A percentile compares a stretch with the other conserved stretches of the same genome.
phyloP scores from a whole-genome alignment of 2,329 filamentous ascomycete genomes.

The Sclerotinia spermophila region DNA sequence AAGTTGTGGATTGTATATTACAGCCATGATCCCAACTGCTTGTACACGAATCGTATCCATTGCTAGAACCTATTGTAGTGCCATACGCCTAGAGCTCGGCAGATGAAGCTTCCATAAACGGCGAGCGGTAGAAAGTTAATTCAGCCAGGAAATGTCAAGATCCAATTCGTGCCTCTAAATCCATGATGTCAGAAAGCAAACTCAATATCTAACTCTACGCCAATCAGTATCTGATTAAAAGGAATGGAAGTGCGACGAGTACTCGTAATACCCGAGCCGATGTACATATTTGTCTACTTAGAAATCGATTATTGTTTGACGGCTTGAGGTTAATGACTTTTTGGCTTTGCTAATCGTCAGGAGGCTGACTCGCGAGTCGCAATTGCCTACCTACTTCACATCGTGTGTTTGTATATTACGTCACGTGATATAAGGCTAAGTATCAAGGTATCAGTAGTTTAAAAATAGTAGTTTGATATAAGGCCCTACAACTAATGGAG shows the following conservation, averaged over 20 bases:
- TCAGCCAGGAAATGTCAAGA: not conserved
- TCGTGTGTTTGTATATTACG: not conserved
- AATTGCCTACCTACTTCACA: not conserved
- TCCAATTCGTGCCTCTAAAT: not conserved
- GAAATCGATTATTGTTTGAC: not conserved
- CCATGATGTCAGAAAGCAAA: not conserved
- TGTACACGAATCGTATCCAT: conserved; percentile 9
- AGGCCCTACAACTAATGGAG: too few species aligned
- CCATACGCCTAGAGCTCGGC: not conserved
- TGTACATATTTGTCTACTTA: not conserved
- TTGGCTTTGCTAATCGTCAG: not conserved
- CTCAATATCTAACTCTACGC: not conserved
- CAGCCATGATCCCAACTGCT: conserved; percentile 9
- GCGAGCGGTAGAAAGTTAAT: too few species aligned
- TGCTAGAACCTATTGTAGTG: not conserved
- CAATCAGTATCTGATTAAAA: not conserved
- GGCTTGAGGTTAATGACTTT: not conserved
- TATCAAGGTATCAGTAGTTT: not conserved
- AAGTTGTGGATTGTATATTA: not conserved
- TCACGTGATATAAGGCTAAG: not conserved
- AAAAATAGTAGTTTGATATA: too few species aligned
- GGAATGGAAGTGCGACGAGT: not conserved
- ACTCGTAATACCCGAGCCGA: not conserved
- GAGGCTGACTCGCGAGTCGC: not conserved
- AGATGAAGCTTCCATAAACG: not conserved